phyloP scores from a whole-genome alignment of 352 stramenopile species.

The Globisporangium alternatum region DNA sequence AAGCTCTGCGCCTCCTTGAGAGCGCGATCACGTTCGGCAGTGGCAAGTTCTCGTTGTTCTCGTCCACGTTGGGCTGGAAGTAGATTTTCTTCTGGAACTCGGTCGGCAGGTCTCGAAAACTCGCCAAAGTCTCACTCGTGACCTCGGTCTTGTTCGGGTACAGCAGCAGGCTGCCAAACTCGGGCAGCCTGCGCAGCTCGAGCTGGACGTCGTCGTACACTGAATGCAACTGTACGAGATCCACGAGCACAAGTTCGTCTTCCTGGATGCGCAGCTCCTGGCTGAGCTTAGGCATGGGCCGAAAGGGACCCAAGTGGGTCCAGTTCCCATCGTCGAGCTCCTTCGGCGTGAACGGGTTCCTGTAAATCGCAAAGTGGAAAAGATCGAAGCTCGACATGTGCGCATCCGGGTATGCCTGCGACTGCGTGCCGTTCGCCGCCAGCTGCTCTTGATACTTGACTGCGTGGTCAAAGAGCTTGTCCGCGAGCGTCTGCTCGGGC shows the following conservation, averaged over 20 bases:
- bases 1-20: conserved; percentile 31
- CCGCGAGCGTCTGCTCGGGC: conserved; percentile 10
- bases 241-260: conserved; percentile 41
- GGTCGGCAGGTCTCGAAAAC: conserved; percentile 42
- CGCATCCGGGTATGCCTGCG: conserved; percentile 39
- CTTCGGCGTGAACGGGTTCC: conserved; percentile 14
- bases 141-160: conserved; percentile 47
- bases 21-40: conserved; percentile 34
- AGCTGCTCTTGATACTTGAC: conserved; percentile 12
- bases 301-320: conserved; percentile 34
- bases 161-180: conserved; percentile 49
- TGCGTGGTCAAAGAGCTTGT: conserved; percentile 9
- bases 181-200: conserved; percentile 42
- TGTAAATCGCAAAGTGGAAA: conserved; percentile 74
- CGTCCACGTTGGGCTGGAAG: conserved; percentile 37
- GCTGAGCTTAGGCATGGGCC: conserved; percentile 31
- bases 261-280: conserved; percentile 40
- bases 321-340: conserved; percentile 19
- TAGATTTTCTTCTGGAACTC: conserved; percentile 49
- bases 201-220: conserved; percentile 60
- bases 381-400: conserved; percentile 56
- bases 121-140: conserved; percentile 28
- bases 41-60: conserved; percentile 51
- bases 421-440: conserved; percentile 2
- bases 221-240: conserved; percentile 54